Evolutionary conservation across 176 grass and related monocot species (phyloP).

Genomic region (Calamus simplicifolius): DNA sequence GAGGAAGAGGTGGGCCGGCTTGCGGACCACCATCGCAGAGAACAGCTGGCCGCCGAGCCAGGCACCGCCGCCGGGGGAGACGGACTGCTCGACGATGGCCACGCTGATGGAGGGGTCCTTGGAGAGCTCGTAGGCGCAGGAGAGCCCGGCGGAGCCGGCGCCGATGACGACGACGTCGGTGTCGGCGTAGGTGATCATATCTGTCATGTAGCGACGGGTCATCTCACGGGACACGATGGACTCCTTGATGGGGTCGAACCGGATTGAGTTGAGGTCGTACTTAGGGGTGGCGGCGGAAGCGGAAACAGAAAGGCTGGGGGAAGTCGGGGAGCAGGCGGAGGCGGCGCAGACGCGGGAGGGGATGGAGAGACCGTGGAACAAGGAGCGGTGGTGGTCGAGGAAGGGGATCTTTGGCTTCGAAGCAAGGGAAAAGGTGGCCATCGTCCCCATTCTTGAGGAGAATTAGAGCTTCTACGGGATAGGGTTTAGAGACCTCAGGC

Average conservation of each 20-base stretch:
- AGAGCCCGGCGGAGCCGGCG: constrained; percentile 77
- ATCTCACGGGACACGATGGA: constrained; percentile 88
- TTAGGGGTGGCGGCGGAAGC: constrained; percentile 36
- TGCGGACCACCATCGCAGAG: constrained; percentile 95
- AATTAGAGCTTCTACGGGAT: not conserved
- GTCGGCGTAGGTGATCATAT: constrained; percentile 93
- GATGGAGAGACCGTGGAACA: constrained; percentile 28
- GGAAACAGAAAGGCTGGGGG: constrained; percentile 9
- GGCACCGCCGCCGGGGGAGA: constrained; percentile 86
- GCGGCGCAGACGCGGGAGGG: not conserved
- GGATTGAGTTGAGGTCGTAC: constrained; percentile 66
- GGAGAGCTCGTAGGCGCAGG: constrained; percentile 93
- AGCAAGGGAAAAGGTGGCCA: constrained; percentile 44
- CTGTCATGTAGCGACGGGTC: constrained; percentile 92
- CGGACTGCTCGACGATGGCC: constrained; percentile 85
- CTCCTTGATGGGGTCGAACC: constrained; percentile 80
- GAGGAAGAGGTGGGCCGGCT: constrained; percentile 86
- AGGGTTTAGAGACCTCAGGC: too few relatives aligned
- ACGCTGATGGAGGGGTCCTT: constrained; percentile 72
- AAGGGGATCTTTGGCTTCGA: constrained; percentile 9
- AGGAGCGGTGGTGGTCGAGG: constrained; percentile 31
- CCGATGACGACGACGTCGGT: constrained; percentile 88
- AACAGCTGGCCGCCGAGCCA: constrained; percentile 97
- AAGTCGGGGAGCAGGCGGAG: not conserved
- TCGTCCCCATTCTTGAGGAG: constrained; percentile 28